Base-by-base conservation (phyloP, 2,329 filamentous ascomycete species). In the Sporothrix pallida region DNA sequence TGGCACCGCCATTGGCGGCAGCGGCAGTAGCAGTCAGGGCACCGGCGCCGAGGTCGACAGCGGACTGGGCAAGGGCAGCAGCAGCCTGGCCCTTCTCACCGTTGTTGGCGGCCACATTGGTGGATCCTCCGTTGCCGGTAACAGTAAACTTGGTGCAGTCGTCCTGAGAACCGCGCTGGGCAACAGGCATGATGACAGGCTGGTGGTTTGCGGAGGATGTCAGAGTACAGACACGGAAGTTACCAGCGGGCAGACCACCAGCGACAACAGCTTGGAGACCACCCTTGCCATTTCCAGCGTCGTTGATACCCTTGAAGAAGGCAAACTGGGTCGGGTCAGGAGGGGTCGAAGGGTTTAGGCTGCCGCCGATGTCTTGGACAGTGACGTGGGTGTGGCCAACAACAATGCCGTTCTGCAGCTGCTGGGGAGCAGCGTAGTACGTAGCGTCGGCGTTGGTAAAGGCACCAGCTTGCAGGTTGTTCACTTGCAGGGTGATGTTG, bases 361-460 rank as follows among this genome's bases (percentile, higher is more conserved):
- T 81, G 77, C 81, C 80, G 48, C 88, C 88, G 50, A 87, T 81
- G 75, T 87, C 84, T 79, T 90, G 88, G 31, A 90, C 82, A 37
- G 86, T 88, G 73, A 90, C 82, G 80, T 90, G 88, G 2, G 87
- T 87, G 81, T 90, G 88, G 12, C 88, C 88, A 63, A 89, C 85
- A 76, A 90, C 83, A 52, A 83, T 79, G 60, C 88, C 88, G 31
- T 79, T 73, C 58, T 79, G 79, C 5, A 90, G 80, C 58, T 85
- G 79, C 80, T 90, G 88, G 10, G 88, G 88, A 12, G 88, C 87
- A 1, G 87, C 80, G 80, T 90, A 90, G 83, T 90, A 90, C 17
- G 87, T 89, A 71, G 79, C 82, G 70, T 84, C 83, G n/a, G 88
- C 85, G 77, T 90, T 90, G 75, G 88, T 90, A 78, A 90, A 90